Conservation (phyloP, 75 land plant genomes). For the Picea sitchensis region DNA sequence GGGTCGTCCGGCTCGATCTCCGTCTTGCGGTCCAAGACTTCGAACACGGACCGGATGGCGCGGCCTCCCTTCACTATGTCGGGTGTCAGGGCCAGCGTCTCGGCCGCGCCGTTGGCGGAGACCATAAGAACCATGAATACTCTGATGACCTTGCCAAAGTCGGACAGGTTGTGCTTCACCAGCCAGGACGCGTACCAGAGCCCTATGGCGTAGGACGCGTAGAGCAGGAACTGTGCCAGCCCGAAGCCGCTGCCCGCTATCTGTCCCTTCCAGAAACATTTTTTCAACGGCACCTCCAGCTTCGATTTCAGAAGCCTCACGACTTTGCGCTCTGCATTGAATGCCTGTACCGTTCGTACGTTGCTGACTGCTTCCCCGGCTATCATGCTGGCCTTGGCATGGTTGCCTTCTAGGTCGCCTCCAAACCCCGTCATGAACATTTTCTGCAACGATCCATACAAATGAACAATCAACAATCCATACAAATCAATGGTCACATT, state of each 20-base stretch:
- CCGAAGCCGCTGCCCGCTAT: not conserved
- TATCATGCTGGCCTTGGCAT: no score
- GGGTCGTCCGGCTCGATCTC: conserved; percentile 3
- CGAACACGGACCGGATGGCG: conserved; percentile 27
- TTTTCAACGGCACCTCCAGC: not conserved
- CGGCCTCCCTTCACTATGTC: conserved; percentile 17
- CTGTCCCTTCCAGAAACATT: not conserved
- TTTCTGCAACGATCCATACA: no score
- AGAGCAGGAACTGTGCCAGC: no score
- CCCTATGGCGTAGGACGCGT: no score
- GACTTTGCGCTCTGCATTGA: conserved; percentile 5
- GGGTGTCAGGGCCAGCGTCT: no score
- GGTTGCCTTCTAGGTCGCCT: no score
- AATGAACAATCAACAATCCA: no score
- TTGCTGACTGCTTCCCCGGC: conserved; percentile 37
- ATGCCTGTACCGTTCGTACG: conserved; percentile 20
- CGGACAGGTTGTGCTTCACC: not conserved
- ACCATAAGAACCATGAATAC: no score
- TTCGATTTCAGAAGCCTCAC: not conserved
- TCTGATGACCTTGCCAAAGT: not conserved
- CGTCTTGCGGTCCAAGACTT: conserved; percentile 21
- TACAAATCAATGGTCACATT: no score
- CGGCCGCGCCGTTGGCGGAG: no score
- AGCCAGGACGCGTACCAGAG: not conserved
- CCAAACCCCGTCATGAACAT: conserved; percentile 7